These are phyloP conservation scores for Pseudogymnoascus pannorum DNA, from an alignment of 2,329 filamentous ascomycete genomes.

Conservation along the genomic window DNA sequence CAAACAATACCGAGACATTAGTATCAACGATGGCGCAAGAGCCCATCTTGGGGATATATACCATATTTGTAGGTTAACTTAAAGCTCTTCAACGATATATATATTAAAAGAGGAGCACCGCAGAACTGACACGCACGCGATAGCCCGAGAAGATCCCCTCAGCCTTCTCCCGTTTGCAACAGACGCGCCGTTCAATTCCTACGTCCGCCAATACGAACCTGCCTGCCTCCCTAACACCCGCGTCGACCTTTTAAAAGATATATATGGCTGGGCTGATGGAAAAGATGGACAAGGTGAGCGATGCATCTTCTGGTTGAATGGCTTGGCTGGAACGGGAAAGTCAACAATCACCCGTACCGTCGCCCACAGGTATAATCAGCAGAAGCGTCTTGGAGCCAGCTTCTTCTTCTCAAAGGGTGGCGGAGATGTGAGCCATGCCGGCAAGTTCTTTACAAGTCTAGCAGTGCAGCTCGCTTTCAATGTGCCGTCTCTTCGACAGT, in stretches of 20 bases:
- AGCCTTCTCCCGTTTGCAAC: conserved; percentile 12
- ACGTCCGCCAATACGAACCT: conserved; percentile 18
- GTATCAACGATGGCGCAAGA: neutral
- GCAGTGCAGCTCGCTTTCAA: conserved; percentile 10
- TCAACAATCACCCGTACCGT: conserved; percentile 32
- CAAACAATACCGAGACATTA: neutral
- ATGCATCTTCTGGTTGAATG: conserved; percentile 31
- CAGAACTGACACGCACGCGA: neutral
- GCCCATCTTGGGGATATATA: neutral
- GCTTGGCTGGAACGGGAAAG: conserved; percentile 32
- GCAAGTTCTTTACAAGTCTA: conserved; percentile 14
- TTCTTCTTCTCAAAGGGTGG: neutral
- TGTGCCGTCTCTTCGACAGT: too few species aligned
- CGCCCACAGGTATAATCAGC: conserved; percentile 16
- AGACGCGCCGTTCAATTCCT: conserved; percentile 20
- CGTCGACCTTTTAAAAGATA: conserved; percentile 21
- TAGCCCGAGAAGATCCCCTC: neutral
- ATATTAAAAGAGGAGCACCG: neutral
- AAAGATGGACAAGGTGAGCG: conserved; percentile 13
- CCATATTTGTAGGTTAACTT: too few species aligned
- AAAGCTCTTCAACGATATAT: too few species aligned
- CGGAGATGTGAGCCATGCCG: conserved; percentile 14
- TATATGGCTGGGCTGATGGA: conserved; percentile 18
- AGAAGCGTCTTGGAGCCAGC: neutral
- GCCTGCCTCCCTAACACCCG: conserved; percentile 21